Evolutionary conservation across 768 basidiomycete genomes (phyloP), one percentile per base, ranked within the genome.

Genomic region (Cyclocybe cylindracea): DNA sequence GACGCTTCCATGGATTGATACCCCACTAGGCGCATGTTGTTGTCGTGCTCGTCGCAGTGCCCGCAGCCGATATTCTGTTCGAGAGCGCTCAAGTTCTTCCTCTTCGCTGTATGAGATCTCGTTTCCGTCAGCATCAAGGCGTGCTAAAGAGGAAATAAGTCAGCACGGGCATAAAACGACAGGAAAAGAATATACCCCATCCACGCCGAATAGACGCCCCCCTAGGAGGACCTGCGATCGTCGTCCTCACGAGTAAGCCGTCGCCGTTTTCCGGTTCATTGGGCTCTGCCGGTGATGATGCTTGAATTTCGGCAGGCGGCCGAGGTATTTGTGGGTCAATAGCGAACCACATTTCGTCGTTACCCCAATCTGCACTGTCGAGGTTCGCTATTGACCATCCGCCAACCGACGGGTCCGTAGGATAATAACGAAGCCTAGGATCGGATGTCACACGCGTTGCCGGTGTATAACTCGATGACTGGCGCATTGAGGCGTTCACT

Each of bases 31-130:
- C 58, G 58, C 52, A 64, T 54, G 13, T 16, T 43, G 54, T 35
- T 51, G 53, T 9, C 59, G 51, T 16, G 57, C 41, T 44, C 55
- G 55, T 14, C 62, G 58, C 32, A 60, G 48, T 35, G 70, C 68
- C 32, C 70, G 74, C 10, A 79, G 60, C 8, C 79, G 76, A 61
- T 75, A 70, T 48, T 77, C 78, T 0, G 80, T 68, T 34, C 80
- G 77, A 29, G 72, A 66, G 31, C 81, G 78, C 52, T 85, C 83
- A 13, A 84, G 70, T 46, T 81, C 79, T 55, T 80, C 79, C 53
- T 87, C 85, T 58, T 84, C 83, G 14, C 82, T 82, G 0, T 78
- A 76, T 2, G 83, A 72, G 50, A 86, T 78, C 61, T 86, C 84
- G 53, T 87, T 80, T 0, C 86, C 86, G 60, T 87, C 83, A 2